Conservation (phyloP, 1,139 yeast species). For the Debaryomyces fabryi region DNA sequence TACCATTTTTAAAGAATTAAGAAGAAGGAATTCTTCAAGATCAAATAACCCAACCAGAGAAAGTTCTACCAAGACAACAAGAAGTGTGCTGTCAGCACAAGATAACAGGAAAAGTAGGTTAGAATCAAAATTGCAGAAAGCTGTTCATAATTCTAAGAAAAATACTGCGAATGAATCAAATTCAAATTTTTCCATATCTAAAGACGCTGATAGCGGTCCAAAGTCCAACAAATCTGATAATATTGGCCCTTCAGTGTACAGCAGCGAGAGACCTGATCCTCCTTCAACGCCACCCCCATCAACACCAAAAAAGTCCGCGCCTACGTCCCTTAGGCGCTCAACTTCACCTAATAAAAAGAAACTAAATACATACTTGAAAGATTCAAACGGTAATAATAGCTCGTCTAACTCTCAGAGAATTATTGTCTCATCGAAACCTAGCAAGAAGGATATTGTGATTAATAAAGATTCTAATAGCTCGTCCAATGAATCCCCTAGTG, state of each 20-base stretch:
- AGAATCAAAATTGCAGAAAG: constrained; percentile 36
- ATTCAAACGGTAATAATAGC: constrained; percentile 20
- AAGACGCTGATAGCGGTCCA: neutral
- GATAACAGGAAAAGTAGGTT: constrained; percentile 30
- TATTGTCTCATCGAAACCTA: constrained; percentile 33
- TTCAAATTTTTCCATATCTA: neutral
- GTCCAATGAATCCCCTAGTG: constrained; percentile 11
- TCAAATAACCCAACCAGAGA: constrained; percentile 12
- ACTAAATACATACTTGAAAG: constrained; percentile 29
- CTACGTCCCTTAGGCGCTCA: constrained; percentile 36
- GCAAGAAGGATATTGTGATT: constrained; percentile 29
- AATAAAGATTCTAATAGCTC: constrained; percentile 9
- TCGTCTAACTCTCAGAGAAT: neutral
- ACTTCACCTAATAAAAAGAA: constrained; percentile 45
- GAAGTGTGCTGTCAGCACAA: constrained; percentile 13
- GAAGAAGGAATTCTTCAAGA: constrained; percentile 38
- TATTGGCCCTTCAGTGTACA: neutral
- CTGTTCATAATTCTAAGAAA: constrained; percentile 21
- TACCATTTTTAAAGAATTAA: constrained; percentile 50
- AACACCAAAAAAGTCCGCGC: constrained; percentile 23
- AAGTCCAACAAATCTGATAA: neutral
- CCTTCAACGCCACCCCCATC: constrained; percentile 22
- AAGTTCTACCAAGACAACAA: constrained; percentile 14
- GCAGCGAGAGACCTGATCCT: neutral
- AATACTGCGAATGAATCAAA: neutral